Evolutionary conservation across 1,284 basidiomycete genomes (phyloP), one percentile per base, ranked within the genome.

Genomic region (Ceratobasidium sp.): DNA sequence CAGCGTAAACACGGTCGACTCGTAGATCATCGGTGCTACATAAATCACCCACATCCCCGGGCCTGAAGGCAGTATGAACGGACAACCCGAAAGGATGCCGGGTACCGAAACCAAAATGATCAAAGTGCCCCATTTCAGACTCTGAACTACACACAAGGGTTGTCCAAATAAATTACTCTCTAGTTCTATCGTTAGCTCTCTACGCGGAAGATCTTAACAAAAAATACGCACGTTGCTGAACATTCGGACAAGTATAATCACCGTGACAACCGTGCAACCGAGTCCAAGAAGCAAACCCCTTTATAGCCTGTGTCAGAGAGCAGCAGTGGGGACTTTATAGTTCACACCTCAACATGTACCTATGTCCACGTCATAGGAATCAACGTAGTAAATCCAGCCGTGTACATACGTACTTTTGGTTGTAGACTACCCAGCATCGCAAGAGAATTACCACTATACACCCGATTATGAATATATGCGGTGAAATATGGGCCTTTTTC

Each of bases 41-140:
- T 71, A 71, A 1, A 60, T 44, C 35, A 60, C 60, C 69, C 69
- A 71, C n/a, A 71, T 54, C 35, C 27, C 27, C 27, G 27, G 27
- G 27, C 57, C 20, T 6, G 35, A 2, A 1, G 69, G 69, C 14
- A 71, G 7, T 7, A 71, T 20, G 8, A 71, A n/a, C 7, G 48
- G 23, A 44, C 69, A 71, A 8, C 69, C 69, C n/a, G 69, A 71
- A 71, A 27, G 60, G 38, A 10, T 46, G 14, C 10, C 27, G 2
- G 69, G 41, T 20, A 60, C 57, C 48, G 33, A 44, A 20, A 3
- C 12, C 3, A 27, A 30, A 16, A 33, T 30, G 54, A 38, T 27
- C 7, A 20, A 27, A 44, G 6, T 10, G 33, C 6, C 8, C 12
- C 10, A 16, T 38, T 41, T 27, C 50, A 18, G 50, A 16, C 12